Evolutionary conservation across 495 filamentous ascomycete genomes (phyloP).

Genomic region (Penicillium lividum): DNA sequence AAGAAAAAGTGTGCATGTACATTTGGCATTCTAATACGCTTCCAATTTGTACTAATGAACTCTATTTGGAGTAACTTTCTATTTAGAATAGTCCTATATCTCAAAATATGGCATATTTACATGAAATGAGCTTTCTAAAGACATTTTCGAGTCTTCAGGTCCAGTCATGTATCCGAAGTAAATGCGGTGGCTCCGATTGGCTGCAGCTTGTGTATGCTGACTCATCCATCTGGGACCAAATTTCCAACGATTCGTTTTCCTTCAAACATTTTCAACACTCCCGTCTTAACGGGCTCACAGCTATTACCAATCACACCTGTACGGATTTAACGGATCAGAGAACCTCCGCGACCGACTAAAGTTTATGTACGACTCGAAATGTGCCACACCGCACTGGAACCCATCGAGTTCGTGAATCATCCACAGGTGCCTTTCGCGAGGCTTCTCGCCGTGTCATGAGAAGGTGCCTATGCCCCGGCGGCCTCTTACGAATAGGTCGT

Average conservation of each 20-base stretch:
- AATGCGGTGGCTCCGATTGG: conserved; percentile 22
- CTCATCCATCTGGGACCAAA: conserved; percentile 21
- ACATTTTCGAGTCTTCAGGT: neutral
- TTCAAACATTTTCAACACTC: conserved; percentile 2
- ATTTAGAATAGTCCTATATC: no score
- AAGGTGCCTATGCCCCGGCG: conserved; percentile 41
- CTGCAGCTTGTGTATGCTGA: conserved; percentile 17
- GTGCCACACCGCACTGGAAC: conserved; percentile 34
- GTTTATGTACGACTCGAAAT: conserved; percentile 37
- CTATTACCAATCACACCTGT: neutral
- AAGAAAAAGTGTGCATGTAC: no score
- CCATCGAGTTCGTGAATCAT: conserved; percentile 39
- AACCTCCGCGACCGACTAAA: conserved; percentile 21
- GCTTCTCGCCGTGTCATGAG: conserved; percentile 47
- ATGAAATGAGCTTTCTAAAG: neutral
- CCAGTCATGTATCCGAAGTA: conserved; percentile 14
- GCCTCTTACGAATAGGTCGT: conserved; percentile 38
- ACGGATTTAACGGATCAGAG: neutral
- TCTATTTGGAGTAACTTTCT: no score
- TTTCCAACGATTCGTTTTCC: conserved; percentile 14
- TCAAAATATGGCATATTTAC: neutral
- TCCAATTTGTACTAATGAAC: no score
- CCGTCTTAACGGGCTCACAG: neutral
- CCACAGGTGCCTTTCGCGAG: conserved; percentile 31
- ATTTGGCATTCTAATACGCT: no score